A percentile compares a stretch with the other conserved stretches of the same genome.
phyloP scores from a whole-genome alignment of 345 rosid species.

The Eucalyptus paniculata region DNA sequence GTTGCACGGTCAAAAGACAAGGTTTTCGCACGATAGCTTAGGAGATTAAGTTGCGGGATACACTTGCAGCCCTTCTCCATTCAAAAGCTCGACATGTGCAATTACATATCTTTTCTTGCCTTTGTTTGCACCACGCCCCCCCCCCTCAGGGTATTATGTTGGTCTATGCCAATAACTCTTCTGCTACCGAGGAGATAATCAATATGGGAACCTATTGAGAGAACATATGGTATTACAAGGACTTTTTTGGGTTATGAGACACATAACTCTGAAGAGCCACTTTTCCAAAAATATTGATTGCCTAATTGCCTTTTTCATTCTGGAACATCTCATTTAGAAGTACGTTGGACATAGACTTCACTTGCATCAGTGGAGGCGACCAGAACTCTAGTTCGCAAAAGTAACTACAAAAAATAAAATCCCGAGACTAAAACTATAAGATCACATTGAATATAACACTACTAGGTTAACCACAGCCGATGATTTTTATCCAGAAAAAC shows the following conservation, averaged over 20 bases:
- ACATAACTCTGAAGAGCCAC: neutral
- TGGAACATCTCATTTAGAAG: neutral
- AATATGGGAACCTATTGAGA: constrained; percentile 63
- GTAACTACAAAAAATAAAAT: neutral
- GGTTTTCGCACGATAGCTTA: no score
- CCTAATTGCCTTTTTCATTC: neutral
- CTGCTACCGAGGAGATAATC: constrained; percentile 62
- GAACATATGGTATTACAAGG: neutral
- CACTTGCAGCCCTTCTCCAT: no score
- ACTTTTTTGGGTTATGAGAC: neutral
- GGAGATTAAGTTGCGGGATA: no score
- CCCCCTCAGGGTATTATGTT: no score
- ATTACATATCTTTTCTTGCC: no score
- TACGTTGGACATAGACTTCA: neutral
- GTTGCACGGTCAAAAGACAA: no score
- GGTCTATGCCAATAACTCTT: constrained; percentile 61
- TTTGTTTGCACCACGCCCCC: no score
- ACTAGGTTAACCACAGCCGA: neutral
- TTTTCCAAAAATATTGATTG: neutral
- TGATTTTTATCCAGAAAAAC: neutral
- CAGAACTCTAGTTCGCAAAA: neutral
- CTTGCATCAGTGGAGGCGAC: neutral
- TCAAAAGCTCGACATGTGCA: no score
- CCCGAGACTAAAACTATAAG: neutral
- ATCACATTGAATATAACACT: neutral